A percentile compares a stretch with the other conserved stretches of the same genome.
These are phyloP conservation scores for Thielaviopsis populi DNA, from an alignment of 2,329 filamentous ascomycete species.

Conservation along the genomic window DNA sequence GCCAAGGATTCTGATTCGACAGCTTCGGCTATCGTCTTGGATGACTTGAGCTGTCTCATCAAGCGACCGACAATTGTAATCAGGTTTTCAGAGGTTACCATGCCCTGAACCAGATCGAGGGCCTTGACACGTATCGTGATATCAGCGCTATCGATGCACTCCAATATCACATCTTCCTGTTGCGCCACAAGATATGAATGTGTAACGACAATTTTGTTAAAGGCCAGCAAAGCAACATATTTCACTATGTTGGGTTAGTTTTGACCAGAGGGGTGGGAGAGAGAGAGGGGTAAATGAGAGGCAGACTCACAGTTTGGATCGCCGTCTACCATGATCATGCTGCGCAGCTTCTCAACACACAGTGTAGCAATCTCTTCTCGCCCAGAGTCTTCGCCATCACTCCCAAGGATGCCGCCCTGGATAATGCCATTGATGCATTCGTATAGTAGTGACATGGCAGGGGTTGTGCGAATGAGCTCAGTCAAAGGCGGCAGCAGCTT, in stretches of 20 bases:
- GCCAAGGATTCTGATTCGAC: not conserved
- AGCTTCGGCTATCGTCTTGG: conserved; percentile 21
- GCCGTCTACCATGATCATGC: conserved; percentile 85
- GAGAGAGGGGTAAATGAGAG: not conserved
- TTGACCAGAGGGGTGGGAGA: not conserved
- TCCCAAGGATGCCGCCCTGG: conserved; percentile 82
- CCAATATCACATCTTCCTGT: conserved; percentile 91
- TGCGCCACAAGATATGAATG: conserved; percentile 79
- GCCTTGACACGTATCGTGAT: conserved; percentile 92
- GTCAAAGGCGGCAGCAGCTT: conserved; percentile 85
- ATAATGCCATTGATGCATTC: conserved; percentile 99
- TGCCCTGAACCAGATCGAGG: conserved; percentile 77
- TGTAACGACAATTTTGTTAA: conserved; percentile 83
- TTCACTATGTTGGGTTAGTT: conserved; percentile 47
- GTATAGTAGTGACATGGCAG: conserved; percentile 94
- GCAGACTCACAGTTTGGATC: conserved; percentile 69
- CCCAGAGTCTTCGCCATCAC: conserved; percentile 61
- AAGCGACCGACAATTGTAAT: conserved; percentile 71
- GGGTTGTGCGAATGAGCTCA: conserved; percentile 83
- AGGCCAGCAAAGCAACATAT: conserved; percentile 89
- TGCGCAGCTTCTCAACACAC: conserved; percentile 81
- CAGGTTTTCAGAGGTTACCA: conserved; percentile 81
- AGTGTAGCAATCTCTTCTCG: conserved; percentile 83
- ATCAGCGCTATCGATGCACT: conserved; percentile 89
- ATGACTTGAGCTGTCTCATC: conserved; percentile 68